Base-by-base conservation (phyloP, 2,329 filamentous ascomycete species). In the Rutstroemia sp. region DNA sequence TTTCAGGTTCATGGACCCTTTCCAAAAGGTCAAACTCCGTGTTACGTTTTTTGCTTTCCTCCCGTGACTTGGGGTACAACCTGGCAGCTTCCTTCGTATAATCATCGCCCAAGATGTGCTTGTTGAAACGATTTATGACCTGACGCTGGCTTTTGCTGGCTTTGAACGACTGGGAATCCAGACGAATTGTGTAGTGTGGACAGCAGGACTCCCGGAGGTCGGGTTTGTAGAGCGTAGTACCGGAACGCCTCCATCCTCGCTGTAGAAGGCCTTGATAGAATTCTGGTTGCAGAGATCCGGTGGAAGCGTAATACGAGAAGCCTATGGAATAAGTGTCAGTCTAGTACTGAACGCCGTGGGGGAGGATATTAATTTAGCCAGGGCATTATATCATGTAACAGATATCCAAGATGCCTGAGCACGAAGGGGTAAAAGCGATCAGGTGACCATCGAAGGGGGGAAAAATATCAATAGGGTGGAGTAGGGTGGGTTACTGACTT, bases 151-250 rank as follows among this genome's bases (percentile, higher is more conserved):
- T 84, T 68, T 81, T 83, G 27, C 81, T 79, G 5, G 88, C 76
- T 62, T 80, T 83, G 71, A 88, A 88, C 40, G 77, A 73, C 48
- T 75, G 70, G 23, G 83, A 82, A 64, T 89, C 86, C 19, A 92
- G 76, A 48, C 88, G 83, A 54, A 94, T 84, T 1, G 88, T 91
- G 70, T 92, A 97, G 68, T 96, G 91, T 46, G 92, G 91, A 70
- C 94, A 99, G 67, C 94, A 99, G 60, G 90, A 88, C 56, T 84
- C 78, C 57, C 80, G 79, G 65, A 89, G 84, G 70, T 94, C 87
- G 14, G 89, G 88, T 59, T 89, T 83, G 72, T 94, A 94, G 49
- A 94, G 75, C 8, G 90, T 75, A 27, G 74, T 82, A 16, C 81
- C 84, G 39, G 84, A 91, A 60, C 88, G 80, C 70, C 89, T 85